Conservation (phyloP, 2,329 filamentous ascomycete genomes). For the Cryoendolithus antarcticus region DNA sequence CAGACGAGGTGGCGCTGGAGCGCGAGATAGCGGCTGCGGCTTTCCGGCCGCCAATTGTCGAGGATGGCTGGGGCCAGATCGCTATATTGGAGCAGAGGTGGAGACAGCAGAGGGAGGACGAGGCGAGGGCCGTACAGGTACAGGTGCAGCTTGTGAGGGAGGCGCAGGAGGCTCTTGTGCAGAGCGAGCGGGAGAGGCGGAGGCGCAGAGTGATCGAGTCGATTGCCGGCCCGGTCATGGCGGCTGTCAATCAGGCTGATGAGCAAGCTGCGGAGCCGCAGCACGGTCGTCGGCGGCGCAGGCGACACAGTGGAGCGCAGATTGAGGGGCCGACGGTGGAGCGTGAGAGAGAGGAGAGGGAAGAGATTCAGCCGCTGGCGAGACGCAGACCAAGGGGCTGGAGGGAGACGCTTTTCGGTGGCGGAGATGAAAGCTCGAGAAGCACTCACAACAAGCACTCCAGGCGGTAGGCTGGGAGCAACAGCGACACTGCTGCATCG, state of each 20-base stretch:
- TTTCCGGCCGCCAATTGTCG: not conserved
- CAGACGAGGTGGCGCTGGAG: too few species aligned
- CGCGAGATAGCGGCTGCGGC: too few species aligned
- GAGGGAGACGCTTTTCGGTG: too few species aligned
- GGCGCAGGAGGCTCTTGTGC: not conserved
- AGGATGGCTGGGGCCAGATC: not conserved
- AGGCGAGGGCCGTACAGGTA: slow-evolving; percentile 2
- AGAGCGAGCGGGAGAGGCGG: not conserved
- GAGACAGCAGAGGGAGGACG: not conserved
- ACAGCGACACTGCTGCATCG: too few species aligned
- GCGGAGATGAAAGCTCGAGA: too few species aligned
- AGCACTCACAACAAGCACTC: too few species aligned
- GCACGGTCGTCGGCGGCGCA: too few species aligned
- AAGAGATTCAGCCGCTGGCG: not conserved
- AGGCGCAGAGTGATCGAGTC: not conserved
- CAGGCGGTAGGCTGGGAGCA: too few species aligned
- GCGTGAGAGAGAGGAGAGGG: not conserved
- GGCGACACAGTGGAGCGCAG: not conserved
- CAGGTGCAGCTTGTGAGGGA: slow-evolving; percentile 4
- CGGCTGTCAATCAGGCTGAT: too few species aligned
- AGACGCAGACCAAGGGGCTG: too few species aligned
- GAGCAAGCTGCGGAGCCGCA: too few species aligned
- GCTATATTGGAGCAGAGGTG: slow-evolving; percentile 1
- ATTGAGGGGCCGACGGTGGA: not conserved
- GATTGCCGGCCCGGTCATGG: not conserved